Base-by-base conservation (phyloP, 2,329 filamentous ascomycete genomes). In the Aspergillus quadricinctus region DNA sequence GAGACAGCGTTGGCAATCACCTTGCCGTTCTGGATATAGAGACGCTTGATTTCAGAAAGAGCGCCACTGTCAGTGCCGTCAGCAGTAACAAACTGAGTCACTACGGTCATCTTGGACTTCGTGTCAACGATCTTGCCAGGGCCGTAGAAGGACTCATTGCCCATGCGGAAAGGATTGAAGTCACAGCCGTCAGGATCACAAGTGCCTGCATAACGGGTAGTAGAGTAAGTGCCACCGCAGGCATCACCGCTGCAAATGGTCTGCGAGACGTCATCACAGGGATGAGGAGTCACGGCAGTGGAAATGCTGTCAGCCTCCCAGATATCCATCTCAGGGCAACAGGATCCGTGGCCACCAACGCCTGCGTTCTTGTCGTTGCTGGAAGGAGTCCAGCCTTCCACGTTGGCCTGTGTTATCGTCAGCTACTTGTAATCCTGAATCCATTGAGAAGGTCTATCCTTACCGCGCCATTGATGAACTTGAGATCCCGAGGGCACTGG, bases 131-230 rank as follows among this genome's bases (percentile, higher is more conserved):
- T 84, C 66, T 76, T 76, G 62, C 78, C 76, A 1, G 78, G 73
- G 57, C 85, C 86, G 75, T 85, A 88, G 78, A 87, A 89, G 69
- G 75, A 74, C 52, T 76, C 76, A 73, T 84, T 79, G 61, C 86
- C 86, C 78, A 83, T 78, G 68, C 86, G 84, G 80, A 84, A 88
- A 48, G 79, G 69, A 79, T 88, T 88, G 80, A 86, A 88, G 70
- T 88, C 86, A 68, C 86, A 89, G n/a, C 86, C 86, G 66, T 87
- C 84, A 62, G 84, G 83, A 71, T 88, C 86, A 70, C 86, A 88
- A 59, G 80, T 72, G 53, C 85, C 84, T 41, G 66, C 74, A 69
- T 88, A 88, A 61, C 85, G 83, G 62, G 80, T 72, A 51, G 61
- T 54, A 66, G 80, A 72, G 61, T 77, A 77, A 11, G 75, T 78